phyloP scores from a whole-genome alignment of 495 filamentous ascomycete species.

The Aspergillus incahuasiensis region DNA sequence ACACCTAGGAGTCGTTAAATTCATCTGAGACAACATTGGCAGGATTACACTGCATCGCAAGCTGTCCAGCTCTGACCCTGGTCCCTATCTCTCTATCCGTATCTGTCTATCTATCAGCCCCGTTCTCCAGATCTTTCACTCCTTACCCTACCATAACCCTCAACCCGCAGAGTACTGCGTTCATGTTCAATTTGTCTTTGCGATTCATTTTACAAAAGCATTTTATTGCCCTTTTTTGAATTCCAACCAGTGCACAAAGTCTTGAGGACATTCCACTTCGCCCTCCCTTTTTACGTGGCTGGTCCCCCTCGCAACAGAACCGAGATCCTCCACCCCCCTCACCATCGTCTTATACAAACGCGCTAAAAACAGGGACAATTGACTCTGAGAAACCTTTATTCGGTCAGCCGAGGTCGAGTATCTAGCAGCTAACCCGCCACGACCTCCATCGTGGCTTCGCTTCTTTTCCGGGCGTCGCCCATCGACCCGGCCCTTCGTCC shows the following conservation, averaged over 20 bases:
- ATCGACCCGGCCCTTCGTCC: conserved; percentile 50
- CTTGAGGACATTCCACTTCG: conserved; percentile 16
- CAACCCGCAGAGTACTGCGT: background rate
- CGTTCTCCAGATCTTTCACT: conserved; percentile 17
- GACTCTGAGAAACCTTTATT: conserved; percentile 22
- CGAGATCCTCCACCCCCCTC: conserved; percentile 7
- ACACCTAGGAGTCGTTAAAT: background rate
- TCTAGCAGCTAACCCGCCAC: conserved; percentile 30
- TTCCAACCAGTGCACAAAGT: conserved; percentile 11
- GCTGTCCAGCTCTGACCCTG: background rate
- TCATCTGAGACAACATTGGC: background rate
- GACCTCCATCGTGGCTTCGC: conserved; percentile 47
- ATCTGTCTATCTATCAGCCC: conserved; percentile 9
- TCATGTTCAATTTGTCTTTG: background rate
- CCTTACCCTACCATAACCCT: conserved; percentile 14
- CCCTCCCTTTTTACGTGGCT: conserved; percentile 25
- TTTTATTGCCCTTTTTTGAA: conserved; percentile 3
- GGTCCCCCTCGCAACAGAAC: conserved; percentile 17
- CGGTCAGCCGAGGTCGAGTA: conserved; percentile 35
- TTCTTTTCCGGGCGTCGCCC: conserved; percentile 54
- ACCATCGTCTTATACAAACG: background rate
- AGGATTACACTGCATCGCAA: background rate
- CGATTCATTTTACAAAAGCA: background rate
- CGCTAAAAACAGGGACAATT: conserved; percentile 4
- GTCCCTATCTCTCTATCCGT: background rate